phyloP scores from a whole-genome alignment of 2,329 filamentous ascomycete genomes.

The Pseudogymnoascus sp. region DNA sequence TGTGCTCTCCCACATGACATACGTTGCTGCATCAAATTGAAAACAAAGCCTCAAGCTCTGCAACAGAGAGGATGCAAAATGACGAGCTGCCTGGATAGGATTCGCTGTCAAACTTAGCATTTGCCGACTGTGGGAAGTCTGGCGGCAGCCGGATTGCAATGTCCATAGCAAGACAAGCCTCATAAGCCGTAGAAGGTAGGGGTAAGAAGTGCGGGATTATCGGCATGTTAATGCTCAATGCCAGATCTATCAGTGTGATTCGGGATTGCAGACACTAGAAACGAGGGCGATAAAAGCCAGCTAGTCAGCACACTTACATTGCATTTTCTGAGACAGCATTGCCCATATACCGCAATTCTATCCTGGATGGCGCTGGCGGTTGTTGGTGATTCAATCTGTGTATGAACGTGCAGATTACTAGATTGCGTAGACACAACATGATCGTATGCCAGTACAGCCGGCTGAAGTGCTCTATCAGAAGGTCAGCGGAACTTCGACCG shows the following conservation, averaged over 20 bases:
- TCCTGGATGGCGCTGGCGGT: slow-evolving; percentile 25
- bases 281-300: slow-evolving; percentile 3
- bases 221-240: slow-evolving; percentile 3
- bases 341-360: slow-evolving; percentile 30
- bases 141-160: background rate
- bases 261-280: background rate
- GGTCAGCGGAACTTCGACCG: slow-evolving; percentile 16
- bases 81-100: background rate
- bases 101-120: background rate
- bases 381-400: slow-evolving; percentile 22
- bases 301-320: slow-evolving; percentile 22
- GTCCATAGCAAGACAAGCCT: background rate
- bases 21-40: slow-evolving; percentile 3
- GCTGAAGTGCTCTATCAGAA: slow-evolving; percentile 21
- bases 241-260: no score
- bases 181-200: background rate
- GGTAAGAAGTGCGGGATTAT: slow-evolving; percentile 1
- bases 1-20: slow-evolving; percentile 7
- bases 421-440: slow-evolving; percentile 32
- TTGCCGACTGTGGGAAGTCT: background rate
- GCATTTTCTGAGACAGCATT: slow-evolving; percentile 29
- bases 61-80: background rate
- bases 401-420: slow-evolving; percentile 29
- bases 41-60: background rate
- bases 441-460: slow-evolving; percentile 22